phyloP scores from a whole-genome alignment of 2,329 filamentous ascomycete genomes.

The Aspergillus niger region DNA sequence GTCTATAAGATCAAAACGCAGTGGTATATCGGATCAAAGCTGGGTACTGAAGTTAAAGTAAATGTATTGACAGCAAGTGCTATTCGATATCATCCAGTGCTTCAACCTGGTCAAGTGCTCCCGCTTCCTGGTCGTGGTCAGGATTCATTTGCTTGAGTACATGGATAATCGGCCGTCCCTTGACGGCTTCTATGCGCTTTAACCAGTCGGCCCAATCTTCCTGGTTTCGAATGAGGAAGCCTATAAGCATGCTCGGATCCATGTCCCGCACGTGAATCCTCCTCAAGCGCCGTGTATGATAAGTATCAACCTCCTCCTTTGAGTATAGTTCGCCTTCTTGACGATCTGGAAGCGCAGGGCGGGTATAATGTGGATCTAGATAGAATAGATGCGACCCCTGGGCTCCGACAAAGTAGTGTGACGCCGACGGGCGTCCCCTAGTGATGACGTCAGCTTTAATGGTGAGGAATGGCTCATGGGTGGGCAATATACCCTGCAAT shows the following conservation, averaged over 20 bases:
- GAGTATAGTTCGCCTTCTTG: slow-evolving; percentile 55
- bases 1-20: not conserved
- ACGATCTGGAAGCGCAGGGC: slow-evolving; percentile 70
- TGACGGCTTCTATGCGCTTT: slow-evolving; percentile 69
- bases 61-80: not conserved
- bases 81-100: slow-evolving; percentile 67
- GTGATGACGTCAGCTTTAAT: slow-evolving; percentile 16
- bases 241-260: slow-evolving; percentile 97
- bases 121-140: slow-evolving; percentile 60
- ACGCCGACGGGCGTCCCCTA: slow-evolving; percentile 88
- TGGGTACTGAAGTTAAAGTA: too few species aligned
- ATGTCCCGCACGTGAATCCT: slow-evolving; percentile 85
- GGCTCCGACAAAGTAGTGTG: slow-evolving; percentile 73
- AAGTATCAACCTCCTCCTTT: slow-evolving; percentile 73
- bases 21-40: too few species aligned
- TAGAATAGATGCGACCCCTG: slow-evolving; percentile 86
- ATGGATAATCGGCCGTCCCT: slow-evolving; percentile 83
- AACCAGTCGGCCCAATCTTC: slow-evolving; percentile 86
- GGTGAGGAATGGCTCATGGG: slow-evolving; percentile 24
- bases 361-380: slow-evolving; percentile 87
- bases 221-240: slow-evolving; percentile 80
- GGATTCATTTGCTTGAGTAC: slow-evolving; percentile 68
- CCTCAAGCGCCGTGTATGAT: slow-evolving; percentile 82
- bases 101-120: slow-evolving; percentile 87
- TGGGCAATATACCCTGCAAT: slow-evolving; percentile 74